Evolutionary conservation across 208 protist species (phyloP).

Genomic region (Trypanosoma vivax): DNA sequence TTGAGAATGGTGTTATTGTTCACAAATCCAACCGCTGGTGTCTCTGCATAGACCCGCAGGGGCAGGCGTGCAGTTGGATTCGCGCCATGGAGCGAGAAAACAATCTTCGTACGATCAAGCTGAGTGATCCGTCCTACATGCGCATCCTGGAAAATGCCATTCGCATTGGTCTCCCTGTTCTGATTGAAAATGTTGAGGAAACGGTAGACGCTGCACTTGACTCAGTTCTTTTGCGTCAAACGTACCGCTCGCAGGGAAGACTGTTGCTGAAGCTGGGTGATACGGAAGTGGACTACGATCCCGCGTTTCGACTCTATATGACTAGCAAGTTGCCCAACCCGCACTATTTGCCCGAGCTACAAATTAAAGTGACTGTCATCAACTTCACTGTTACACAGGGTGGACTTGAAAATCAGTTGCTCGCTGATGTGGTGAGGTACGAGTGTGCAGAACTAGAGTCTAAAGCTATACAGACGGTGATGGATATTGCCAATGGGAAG

Average conservation of each 20-base stretch:
- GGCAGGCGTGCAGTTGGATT: conserved; percentile 95
- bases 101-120: conserved; percentile 90
- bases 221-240: conserved; percentile 93
- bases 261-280: conserved; percentile 92
- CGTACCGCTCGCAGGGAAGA: conserved; percentile 85
- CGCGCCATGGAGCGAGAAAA: conserved; percentile 89
- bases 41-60: conserved; percentile 92
- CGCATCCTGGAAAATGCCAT: conserved; percentile 93
- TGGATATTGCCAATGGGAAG: conserved; percentile 92
- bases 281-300: conserved; percentile 92
- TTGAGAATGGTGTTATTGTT: conserved; percentile 90
- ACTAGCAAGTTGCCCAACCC: conserved; percentile 94
- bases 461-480: conserved; percentile 87
- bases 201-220: conserved; percentile 95
- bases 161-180: conserved; percentile 91
- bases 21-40: conserved; percentile 90
- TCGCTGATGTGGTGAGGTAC: conserved; percentile 88
- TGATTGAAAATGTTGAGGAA: conserved; percentile 95
- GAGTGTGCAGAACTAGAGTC: conserved; percentile 91
- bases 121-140: conserved; percentile 90
- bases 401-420: conserved; percentile 91
- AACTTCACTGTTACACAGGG: conserved; percentile 94
- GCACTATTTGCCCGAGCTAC: conserved; percentile 93
- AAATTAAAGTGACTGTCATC: conserved; percentile 90
- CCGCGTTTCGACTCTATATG: conserved; percentile 94